phyloP scores from a whole-genome alignment of 805 yeast genomes.

The Kluyveromyces starmeri region DNA sequence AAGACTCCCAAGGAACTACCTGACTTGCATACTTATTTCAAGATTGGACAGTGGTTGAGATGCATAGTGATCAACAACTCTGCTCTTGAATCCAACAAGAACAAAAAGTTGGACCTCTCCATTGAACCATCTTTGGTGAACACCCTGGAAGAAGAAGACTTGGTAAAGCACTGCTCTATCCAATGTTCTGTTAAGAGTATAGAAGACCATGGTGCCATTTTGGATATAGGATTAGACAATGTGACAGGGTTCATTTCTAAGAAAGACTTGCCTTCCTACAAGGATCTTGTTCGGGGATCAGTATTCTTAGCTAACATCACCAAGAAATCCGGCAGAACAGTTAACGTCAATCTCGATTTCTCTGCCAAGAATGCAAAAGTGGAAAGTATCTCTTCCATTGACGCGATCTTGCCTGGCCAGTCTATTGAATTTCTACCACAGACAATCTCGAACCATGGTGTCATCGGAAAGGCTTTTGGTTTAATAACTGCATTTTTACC shows the following conservation, averaged over 20 bases:
- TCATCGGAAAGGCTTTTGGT: conserved; percentile 67
- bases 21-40: conserved; percentile 43
- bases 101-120: conserved; percentile 58
- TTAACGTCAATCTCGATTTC: conserved; percentile 44
- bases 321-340: conserved; percentile 37
- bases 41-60: conserved; percentile 77
- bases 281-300: conserved; percentile 46
- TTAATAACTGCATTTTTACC: conserved; percentile 63
- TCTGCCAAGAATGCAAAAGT: conserved; percentile 39
- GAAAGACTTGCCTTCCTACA: conserved; percentile 45
- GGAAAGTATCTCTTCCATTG: conserved; percentile 58
- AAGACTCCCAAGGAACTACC: conserved; percentile 41
- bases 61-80: conserved; percentile 60
- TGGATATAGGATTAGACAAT: conserved; percentile 56
- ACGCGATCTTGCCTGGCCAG: conserved; percentile 80
- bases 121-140: conserved; percentile 72
- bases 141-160: conserved; percentile 55
- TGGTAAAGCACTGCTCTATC: conserved; percentile 47
- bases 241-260: conserved; percentile 66
- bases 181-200: conserved; percentile 73
- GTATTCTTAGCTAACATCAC: conserved; percentile 56
- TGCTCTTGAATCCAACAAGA: conserved; percentile 31
- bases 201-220: conserved; percentile 87
- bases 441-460: conserved; percentile 51
- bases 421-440: conserved; percentile 65